Conservation (phyloP, 768 basidiomycete genomes). For the Mrakia gelida region DNA sequence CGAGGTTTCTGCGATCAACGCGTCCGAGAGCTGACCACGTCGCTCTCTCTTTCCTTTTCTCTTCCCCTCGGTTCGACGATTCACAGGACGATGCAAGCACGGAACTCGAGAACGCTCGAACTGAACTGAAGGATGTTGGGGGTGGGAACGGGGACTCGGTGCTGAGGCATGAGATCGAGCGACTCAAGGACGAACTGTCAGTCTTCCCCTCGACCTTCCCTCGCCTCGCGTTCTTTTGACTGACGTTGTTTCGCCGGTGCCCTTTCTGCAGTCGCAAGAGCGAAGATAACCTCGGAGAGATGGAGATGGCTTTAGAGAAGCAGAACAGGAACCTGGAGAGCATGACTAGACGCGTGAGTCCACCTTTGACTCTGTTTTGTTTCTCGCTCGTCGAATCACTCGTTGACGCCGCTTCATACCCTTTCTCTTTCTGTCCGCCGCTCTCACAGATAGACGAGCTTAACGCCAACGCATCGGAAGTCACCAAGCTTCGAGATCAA, state of each 20-base stretch:
- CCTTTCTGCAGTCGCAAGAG: constrained; percentile 67
- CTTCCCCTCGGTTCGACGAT: constrained; percentile 30
- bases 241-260: neutral
- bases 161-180: constrained; percentile 48
- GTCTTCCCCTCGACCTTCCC: constrained; percentile 38
- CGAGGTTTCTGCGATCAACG: neutral
- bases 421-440: neutral
- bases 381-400: neutral
- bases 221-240: neutral
- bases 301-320: constrained; percentile 79
- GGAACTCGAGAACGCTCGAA: constrained; percentile 1
- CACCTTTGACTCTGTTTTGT: too few species aligned
- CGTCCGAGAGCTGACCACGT: neutral
- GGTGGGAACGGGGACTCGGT: constrained; percentile 68
- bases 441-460: constrained; percentile 62
- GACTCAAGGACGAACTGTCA: constrained; percentile 76
- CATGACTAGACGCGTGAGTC: constrained; percentile 59
- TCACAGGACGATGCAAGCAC: constrained; percentile 50
- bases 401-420: neutral
- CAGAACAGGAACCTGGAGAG: constrained; percentile 65
- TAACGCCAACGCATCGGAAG: constrained; percentile 69
- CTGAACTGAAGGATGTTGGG: constrained; percentile 18
- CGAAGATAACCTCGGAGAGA: constrained; percentile 79
- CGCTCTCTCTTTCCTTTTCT: neutral
- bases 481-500: constrained; percentile 78